phyloP scores from a whole-genome alignment of 192 early-diverging fungal species.

The Diversispora eburnea region DNA sequence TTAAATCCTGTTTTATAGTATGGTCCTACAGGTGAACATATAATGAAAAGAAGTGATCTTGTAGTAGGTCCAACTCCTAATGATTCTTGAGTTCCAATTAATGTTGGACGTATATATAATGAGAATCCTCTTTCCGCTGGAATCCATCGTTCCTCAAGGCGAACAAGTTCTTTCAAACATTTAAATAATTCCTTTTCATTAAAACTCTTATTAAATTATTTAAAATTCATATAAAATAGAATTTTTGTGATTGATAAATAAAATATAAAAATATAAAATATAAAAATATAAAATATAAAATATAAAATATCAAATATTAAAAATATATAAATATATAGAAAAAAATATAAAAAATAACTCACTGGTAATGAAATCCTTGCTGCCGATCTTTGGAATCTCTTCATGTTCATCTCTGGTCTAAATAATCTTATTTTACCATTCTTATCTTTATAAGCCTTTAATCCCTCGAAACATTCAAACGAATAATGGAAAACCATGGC shows the following conservation, averaged over 20 bases:
- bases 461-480: constrained; percentile 90
- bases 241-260: background rate
- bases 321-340: background rate
- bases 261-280: background rate
- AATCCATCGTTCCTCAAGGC: constrained; percentile 84
- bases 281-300: background rate
- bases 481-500: constrained; percentile 93
- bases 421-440: constrained; percentile 85
- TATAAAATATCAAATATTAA: background rate
- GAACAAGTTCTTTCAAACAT: constrained; percentile 79
- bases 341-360: constrained; percentile 24
- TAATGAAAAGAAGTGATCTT: constrained; percentile 79
- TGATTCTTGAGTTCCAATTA: constrained; percentile 84
- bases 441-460: constrained; percentile 91
- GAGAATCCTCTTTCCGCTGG: constrained; percentile 88
- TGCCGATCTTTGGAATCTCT: constrained; percentile 74
- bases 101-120: constrained; percentile 88
- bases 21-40: constrained; percentile 89
- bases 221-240: background rate
- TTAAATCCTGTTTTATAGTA: constrained; percentile 94
- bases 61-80: constrained; percentile 81
- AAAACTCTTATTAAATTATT: constrained; percentile 46
- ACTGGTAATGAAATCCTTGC: constrained; percentile 79
- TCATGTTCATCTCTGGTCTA: constrained; percentile 98
- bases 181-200: constrained; percentile 74